Conservation (phyloP, 2,329 filamentous ascomycete species). For the Fusarium napiforme region DNA sequence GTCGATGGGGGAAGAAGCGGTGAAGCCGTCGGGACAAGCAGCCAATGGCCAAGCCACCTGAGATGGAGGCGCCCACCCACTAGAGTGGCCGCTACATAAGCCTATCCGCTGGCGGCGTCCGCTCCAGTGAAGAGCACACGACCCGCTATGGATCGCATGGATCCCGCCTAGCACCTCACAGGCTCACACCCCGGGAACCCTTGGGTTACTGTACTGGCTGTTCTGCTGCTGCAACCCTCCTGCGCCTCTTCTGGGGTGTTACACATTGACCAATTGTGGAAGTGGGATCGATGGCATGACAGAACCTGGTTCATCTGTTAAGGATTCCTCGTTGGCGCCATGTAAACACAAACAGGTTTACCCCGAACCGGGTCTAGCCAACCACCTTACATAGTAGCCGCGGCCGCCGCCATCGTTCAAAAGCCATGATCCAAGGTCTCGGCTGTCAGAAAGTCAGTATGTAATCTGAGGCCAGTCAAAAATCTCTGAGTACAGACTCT, state of each 20-base stretch:
- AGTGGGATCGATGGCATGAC: background rate
- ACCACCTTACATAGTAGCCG: slow-evolving; percentile 24
- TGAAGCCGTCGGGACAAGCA: slow-evolving; percentile 50
- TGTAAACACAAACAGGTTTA: slow-evolving; percentile 31
- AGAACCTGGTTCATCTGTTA: slow-evolving; percentile 15
- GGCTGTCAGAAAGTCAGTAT: slow-evolving; percentile 1
- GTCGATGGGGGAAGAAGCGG: slow-evolving; percentile 53
- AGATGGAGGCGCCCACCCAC: slow-evolving; percentile 39
- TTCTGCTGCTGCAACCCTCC: slow-evolving; percentile 34
- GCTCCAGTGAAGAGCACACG: slow-evolving; percentile 28
- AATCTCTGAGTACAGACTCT: background rate
- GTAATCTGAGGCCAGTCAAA: background rate
- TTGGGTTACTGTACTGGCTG: background rate
- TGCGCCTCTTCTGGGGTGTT: slow-evolving; percentile 35
- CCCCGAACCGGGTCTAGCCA: slow-evolving; percentile 6
- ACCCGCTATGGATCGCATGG: slow-evolving; percentile 19
- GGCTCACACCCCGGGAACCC: slow-evolving; percentile 20
- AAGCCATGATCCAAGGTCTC: slow-evolving; percentile 24
- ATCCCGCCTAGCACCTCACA: slow-evolving; percentile 20
- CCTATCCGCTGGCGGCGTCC: slow-evolving; percentile 42
- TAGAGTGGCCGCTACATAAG: slow-evolving; percentile 40
- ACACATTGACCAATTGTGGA: slow-evolving; percentile 36
- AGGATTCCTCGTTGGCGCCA: background rate
- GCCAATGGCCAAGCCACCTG: slow-evolving; percentile 51
- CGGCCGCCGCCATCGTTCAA: slow-evolving; percentile 30